Evolutionary conservation across 805 yeast species (phyloP).

Genomic region (Myxozyma geophila): DNA sequence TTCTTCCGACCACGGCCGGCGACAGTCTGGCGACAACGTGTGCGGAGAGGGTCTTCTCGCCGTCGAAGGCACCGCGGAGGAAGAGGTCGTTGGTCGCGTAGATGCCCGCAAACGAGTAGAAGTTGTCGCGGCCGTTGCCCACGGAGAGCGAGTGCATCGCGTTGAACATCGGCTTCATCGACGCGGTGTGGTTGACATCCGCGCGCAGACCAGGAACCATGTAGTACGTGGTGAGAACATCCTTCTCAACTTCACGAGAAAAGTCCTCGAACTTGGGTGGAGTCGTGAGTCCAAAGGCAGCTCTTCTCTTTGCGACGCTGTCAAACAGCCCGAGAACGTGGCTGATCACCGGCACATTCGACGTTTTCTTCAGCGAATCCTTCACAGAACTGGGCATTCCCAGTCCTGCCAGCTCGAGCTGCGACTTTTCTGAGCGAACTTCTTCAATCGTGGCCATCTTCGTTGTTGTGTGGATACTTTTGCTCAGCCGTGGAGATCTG

Average conservation of each 20-base stretch:
- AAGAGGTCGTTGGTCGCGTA: slow-evolving; percentile 85
- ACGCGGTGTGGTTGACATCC: slow-evolving; percentile 88
- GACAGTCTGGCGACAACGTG: slow-evolving; percentile 29
- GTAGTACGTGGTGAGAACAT: slow-evolving; percentile 86
- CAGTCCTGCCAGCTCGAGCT: slow-evolving; percentile 13
- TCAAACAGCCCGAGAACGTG: slow-evolving; percentile 76
- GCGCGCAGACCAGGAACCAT: slow-evolving; percentile 96
- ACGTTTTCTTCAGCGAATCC: slow-evolving; percentile 7
- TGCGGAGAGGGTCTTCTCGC: slow-evolving; percentile 52
- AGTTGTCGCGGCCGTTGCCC: slow-evolving; percentile 79
- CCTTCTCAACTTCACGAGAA: slow-evolving; percentile 90
- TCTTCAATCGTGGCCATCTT: slow-evolving; percentile 20
- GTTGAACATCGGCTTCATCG: slow-evolving; percentile 93
- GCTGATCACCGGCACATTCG: slow-evolving; percentile 71
- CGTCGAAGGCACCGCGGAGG: slow-evolving; percentile 90
- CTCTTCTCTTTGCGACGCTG: slow-evolving; percentile 75
- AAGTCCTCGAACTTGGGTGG: slow-evolving; percentile 96
- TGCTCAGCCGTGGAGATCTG: neutral
- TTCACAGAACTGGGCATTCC: slow-evolving; percentile 10
- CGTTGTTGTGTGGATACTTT: neutral
- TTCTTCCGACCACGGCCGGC: slow-evolving; percentile 14
- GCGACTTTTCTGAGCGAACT: slow-evolving; percentile 16
- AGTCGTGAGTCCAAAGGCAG: slow-evolving; percentile 77
- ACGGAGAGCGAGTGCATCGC: slow-evolving; percentile 90
- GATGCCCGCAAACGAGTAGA: slow-evolving; percentile 88